Evolutionary conservation across 202 grass and related monocot genomes (phyloP), one percentile per base, ranked within the genome.

Genomic region (Panicum hallii): DNA sequence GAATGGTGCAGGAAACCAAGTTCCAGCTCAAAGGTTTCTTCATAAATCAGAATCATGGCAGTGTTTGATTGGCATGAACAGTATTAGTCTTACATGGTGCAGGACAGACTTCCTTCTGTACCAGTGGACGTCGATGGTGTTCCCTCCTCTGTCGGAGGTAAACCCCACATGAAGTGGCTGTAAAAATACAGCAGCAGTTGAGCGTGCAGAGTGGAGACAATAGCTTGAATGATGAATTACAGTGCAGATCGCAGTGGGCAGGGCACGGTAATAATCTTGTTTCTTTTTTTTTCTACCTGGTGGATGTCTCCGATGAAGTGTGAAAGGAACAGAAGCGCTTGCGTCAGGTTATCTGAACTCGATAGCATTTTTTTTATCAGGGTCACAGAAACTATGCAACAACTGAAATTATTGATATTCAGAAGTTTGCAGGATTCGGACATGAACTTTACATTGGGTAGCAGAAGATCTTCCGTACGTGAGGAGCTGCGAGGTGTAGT

Each of bases 231-330:
- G 43, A 72, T 3, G 34, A 40, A 30, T 4, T 28, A n/a, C 30
- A 22, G 2, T 13, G 11, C 16, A 5, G 5, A 34, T 7, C 36
- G 72, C 1, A 70, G 9, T 6, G 9, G 45, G 15, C 49, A 47
- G 32, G 48, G 32, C 43, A 62, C 9, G n/a, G 3, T 22, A 14
- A 5, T 22, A 14, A 5, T 14, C 12, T 38, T 14, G 50, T 16
- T 48, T n/a, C 3, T 17, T 32, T 32, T 32, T 32, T 1, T 67
- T 68, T 63, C 7, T 84, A 87, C 89, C 84, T 90, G 92, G 72
- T 97, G 94, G 45, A 94, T 78, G 57, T 94, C 92, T 81, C 94
- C 94, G 5, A 92, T 67, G 81, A 97, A 97, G 81, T 94, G 94
- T 0, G 94, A 53, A 12, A 94, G 83, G 88, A 97, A 97, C 77